Conservation (phyloP, 2,329 filamentous ascomycete genomes). For the Phoma sp. region DNA sequence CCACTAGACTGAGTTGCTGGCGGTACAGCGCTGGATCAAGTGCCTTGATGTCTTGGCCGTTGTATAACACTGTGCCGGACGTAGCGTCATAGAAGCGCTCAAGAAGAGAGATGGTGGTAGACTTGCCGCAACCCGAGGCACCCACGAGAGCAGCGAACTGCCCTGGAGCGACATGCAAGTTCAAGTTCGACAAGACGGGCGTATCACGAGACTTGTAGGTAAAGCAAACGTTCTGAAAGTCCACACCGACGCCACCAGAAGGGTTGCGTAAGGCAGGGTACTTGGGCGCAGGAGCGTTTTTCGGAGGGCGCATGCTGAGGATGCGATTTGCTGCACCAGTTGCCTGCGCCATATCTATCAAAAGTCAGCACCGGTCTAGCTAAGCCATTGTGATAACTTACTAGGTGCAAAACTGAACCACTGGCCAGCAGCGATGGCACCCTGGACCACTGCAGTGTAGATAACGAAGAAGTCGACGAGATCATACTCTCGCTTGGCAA, state of each 20-base stretch:
- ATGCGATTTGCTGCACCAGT: constrained; percentile 47
- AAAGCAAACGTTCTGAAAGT: constrained; percentile 94
- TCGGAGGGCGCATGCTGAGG: constrained; percentile 39
- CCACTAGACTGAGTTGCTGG: constrained; percentile 51
- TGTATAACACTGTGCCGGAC: constrained; percentile 71
- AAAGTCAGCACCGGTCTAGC: background rate
- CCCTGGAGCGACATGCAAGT: constrained; percentile 58
- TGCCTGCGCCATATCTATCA: constrained; percentile 44
- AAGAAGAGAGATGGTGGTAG: constrained; percentile 86
- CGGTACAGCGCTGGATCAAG: constrained; percentile 50
- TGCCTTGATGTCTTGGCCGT: constrained; percentile 44
- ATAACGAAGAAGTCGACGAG: constrained; percentile 58
- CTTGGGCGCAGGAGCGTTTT: constrained; percentile 4
- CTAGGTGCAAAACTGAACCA: constrained; percentile 57
- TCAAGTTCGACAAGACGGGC: constrained; percentile 61
- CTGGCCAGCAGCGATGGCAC: constrained; percentile 44
- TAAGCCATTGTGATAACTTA: constrained; percentile 13
- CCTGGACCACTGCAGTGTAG: constrained; percentile 59
- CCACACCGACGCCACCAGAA: constrained; percentile 57
- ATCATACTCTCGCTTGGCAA: constrained; percentile 55
- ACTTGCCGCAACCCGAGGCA: constrained; percentile 85
- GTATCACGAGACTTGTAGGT: constrained; percentile 88
- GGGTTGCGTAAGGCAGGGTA: constrained; percentile 20
- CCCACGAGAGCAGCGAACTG: constrained; percentile 75
- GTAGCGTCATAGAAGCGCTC: constrained; percentile 95